These are phyloP conservation scores for Bondarzewia mesenterica DNA, from an alignment of 1,284 basidiomycete species.

Conservation along the genomic window DNA sequence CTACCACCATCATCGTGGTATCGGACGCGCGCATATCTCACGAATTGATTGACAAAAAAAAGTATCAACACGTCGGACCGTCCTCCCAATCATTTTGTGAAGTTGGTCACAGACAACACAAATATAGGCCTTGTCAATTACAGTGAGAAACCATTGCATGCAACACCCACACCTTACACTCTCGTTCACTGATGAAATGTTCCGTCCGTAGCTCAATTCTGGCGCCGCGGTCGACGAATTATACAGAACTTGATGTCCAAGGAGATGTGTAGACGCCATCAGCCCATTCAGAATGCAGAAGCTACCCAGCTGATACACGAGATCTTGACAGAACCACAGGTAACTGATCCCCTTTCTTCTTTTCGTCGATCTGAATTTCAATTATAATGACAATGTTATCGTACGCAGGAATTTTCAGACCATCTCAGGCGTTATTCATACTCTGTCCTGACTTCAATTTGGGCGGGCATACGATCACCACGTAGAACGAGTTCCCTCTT, in stretches of 20 bases:
- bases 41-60: not conserved
- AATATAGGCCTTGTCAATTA: not conserved
- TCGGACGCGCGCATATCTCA: not conserved
- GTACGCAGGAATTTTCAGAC: constrained; percentile 18
- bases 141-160: no score
- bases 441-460: constrained; percentile 21
- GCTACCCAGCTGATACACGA: not conserved
- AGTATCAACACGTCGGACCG: not conserved
- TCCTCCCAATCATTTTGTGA: not conserved
- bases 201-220: not conserved
- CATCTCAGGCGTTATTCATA: constrained; percentile 19
- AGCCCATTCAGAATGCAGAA: constrained; percentile 1
- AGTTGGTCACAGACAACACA: not conserved
- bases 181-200: no score
- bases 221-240: not conserved
- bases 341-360: no score
- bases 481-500: constrained; percentile 17
- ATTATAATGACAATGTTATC: no score
- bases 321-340: not conserved
- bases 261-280: not conserved
- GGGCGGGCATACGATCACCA: constrained; percentile 23
- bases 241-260: not conserved
- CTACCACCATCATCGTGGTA: not conserved
- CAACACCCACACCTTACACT: no score
- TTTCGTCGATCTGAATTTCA: no score